Evolutionary conservation across 345 rosid species (phyloP).

Genomic region (Sapria himalayana): DNA sequence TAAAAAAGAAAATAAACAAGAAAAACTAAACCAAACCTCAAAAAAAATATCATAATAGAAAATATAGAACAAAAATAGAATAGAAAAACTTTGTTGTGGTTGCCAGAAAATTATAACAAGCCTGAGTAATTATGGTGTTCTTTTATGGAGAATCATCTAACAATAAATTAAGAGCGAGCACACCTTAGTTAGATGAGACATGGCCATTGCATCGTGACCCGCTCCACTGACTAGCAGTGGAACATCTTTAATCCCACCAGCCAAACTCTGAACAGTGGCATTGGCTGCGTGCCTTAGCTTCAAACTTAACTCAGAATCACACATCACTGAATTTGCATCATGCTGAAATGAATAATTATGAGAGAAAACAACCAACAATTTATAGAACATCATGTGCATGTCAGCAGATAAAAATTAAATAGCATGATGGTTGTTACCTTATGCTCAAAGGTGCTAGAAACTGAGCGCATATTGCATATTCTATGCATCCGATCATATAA

Average conservation of each 20-base stretch:
- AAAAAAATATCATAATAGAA: too few relatives aligned
- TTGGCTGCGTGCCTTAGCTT: constrained; percentile 56
- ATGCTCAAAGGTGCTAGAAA: constrained; percentile 57
- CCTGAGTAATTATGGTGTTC: too few relatives aligned
- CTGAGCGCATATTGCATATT: constrained; percentile 60
- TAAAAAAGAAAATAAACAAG: too few relatives aligned
- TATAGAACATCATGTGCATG: neutral
- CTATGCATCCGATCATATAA: constrained; percentile 53
- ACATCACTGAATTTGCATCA: constrained; percentile 63
- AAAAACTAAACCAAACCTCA: too few relatives aligned
- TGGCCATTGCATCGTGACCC: constrained; percentile 97
- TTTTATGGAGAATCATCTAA: too few relatives aligned
- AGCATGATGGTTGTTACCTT: constrained; percentile 31
- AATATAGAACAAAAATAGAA: neutral
- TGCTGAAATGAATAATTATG: constrained; percentile 32
- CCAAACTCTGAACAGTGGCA: constrained; percentile 40
- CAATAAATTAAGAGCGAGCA: neutral
- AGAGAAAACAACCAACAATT: too few relatives aligned
- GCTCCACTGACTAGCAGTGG: constrained; percentile 93
- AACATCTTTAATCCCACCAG: constrained; percentile 37
- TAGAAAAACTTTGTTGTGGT: too few relatives aligned
- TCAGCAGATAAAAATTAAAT: neutral
- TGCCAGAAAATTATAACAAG: too few relatives aligned
- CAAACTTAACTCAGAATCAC: constrained; percentile 39
- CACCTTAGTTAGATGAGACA: constrained; percentile 82